Base-by-base conservation (phyloP, 768 basidiomycete genomes). In the Dentipellis sp. region DNA sequence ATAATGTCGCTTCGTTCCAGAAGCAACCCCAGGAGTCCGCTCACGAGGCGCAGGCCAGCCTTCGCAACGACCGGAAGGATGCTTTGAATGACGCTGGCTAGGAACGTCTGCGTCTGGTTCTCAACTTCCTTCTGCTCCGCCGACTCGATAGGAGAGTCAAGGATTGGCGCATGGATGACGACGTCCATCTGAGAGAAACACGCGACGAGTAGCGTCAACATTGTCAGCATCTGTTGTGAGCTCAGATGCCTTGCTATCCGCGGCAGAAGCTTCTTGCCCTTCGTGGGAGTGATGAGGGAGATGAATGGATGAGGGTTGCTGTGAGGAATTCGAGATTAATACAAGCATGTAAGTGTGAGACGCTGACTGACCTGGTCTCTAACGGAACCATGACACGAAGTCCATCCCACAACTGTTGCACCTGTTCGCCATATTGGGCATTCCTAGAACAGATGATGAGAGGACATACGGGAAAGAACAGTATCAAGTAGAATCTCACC, bases 281-380 rank as follows among this genome's bases (percentile, higher is more conserved):
- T 99, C 62, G 81, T 80, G 4, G 91, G 86, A 17, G 78, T 79
- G 50, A 99, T 78, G 36, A 99, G 77, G 2, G 94, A 93, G 62
- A 99, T 84, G 73, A 99, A 97, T 2, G 97, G 97, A 72, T 99
- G 97, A 2, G 95, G 95, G 59, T 88, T 79, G 67, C 94, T 94
- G 62, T 1, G 49, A 50, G 4, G 40, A 29, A 19, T 39, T 21
- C 10, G 23, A 17, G 14, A 16, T 56, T 39, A 53, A 22, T 10
- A 10, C 17, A 37, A 19, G 10, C 6, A 34, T 23, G 50, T 14
- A 22, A 36, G 9, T 12, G 34, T 34, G 9, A 16, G 5, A 38
- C 23, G 29, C 40, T 0, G 59, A 29, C 74, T 39, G 59, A 92
- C 94, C 93, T 94, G n/a, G 89, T 88, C 66, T 94, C 94, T 16